Percentiles rank a stretch among this genome's conserved stretches.
phyloP scores from a whole-genome alignment of 176 grass and related monocot species.

The Tillandsia fasciculata region DNA sequence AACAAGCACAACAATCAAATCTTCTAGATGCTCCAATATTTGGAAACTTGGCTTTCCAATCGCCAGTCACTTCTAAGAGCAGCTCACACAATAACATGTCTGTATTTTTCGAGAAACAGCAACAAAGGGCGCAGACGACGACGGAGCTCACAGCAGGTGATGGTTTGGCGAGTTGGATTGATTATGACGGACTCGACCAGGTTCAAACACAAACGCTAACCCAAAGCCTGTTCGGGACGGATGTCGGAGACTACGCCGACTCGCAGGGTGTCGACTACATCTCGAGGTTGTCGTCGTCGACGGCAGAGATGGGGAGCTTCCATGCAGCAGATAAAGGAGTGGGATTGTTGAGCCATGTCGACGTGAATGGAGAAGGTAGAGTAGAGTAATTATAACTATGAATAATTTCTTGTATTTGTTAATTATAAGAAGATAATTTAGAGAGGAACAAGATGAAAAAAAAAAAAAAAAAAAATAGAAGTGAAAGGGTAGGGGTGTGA shows the following conservation, averaged over 20 bases:
- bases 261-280: neutral
- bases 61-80: too few relatives aligned
- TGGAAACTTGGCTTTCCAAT: too few relatives aligned
- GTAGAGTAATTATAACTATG: neutral
- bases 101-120: too few relatives aligned
- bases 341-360: constrained; percentile 27
- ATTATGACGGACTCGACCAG: neutral
- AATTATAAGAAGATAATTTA: neutral
- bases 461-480: constrained; percentile 1
- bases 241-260: neutral
- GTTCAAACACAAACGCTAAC: neutral
- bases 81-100: too few relatives aligned
- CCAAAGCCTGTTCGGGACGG: neutral
- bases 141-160: neutral
- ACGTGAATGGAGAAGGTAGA: constrained; percentile 18
- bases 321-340: constrained; percentile 25
- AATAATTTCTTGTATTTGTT: neutral
- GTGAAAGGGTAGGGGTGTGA: neutral
- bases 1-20: constrained; percentile 23
- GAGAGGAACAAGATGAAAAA: constrained; percentile 15
- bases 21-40: constrained; percentile 13
- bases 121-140: too few relatives aligned
- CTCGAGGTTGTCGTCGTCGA: constrained; percentile 15
- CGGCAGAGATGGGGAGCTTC: constrained; percentile 1
- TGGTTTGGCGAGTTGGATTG: constrained; percentile 1